These are phyloP conservation scores for Penicillium paradoxum DNA, from an alignment of 495 filamentous ascomycete species.

Conservation along the genomic window DNA sequence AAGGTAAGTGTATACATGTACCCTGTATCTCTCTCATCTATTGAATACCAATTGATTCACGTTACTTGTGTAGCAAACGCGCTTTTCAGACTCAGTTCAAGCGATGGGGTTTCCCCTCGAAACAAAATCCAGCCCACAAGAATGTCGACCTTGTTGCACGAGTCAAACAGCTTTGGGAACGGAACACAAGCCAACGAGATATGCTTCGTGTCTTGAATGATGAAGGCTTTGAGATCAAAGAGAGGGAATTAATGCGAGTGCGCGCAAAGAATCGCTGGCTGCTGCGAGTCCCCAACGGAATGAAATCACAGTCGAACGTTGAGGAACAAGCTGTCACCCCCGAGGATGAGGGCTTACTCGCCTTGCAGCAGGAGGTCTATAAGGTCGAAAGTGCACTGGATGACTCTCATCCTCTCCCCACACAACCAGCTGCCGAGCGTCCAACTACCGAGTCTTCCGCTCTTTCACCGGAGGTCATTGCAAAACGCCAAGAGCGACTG, in stretches of 20 bases:
- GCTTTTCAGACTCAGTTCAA: conserved; percentile 70
- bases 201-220: conserved; percentile 66
- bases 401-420: conserved; percentile 15
- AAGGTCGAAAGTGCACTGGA: conserved; percentile 29
- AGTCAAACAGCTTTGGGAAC: conserved; percentile 71
- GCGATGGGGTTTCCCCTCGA: conserved; percentile 72
- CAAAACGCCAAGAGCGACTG: conserved; percentile 52
- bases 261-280: conserved; percentile 61
- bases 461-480: conserved; percentile 49
- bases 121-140: conserved; percentile 64
- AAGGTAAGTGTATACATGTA: conserved; percentile 45
- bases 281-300: conserved; percentile 55
- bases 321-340: conserved; percentile 23
- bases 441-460: conserved; percentile 27
- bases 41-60: background rate
- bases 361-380: conserved; percentile 41
- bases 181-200: conserved; percentile 61
- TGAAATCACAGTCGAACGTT: conserved; percentile 37
- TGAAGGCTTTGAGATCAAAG: conserved; percentile 68
- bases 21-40: background rate
- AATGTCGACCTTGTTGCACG: conserved; percentile 60
- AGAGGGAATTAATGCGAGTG: conserved; percentile 62
- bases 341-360: conserved; percentile 38
- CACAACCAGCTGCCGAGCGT: conserved; percentile 15
- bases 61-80: conserved; percentile 52